Conservation (phyloP, 352 stramenopile genomes). For the Phytophthora crassamura region DNA sequence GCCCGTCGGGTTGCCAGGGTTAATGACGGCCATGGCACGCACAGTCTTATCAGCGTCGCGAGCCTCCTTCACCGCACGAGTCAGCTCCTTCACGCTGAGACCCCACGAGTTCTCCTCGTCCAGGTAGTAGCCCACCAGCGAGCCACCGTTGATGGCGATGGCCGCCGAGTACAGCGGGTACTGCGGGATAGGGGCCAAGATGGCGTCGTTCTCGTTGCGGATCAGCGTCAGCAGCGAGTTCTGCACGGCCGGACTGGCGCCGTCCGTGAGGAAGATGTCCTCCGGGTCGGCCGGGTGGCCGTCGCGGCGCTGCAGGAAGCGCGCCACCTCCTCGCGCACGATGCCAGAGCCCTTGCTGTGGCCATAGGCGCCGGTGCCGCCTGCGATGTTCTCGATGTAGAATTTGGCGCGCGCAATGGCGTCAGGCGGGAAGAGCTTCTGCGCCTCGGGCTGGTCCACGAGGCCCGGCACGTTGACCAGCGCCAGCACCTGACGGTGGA, state of each 20-base stretch:
- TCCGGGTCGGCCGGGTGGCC: constrained; percentile 92
- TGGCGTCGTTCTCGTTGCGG: constrained; percentile 80
- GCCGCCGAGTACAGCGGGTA: constrained; percentile 99
- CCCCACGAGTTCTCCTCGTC: constrained; percentile 96
- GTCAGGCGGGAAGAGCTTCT: constrained; percentile 86
- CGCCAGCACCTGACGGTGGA: constrained; percentile 93
- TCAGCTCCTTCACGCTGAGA: constrained; percentile 90
- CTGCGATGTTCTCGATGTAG: constrained; percentile 89
- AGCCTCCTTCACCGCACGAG: constrained; percentile 90
- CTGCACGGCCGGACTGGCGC: constrained; percentile 95
- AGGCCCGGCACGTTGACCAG: constrained; percentile 91
- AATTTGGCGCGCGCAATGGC: constrained; percentile 88
- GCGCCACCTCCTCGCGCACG: constrained; percentile 91
- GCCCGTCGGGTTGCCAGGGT: constrained; percentile 99
- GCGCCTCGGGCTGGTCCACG: constrained; percentile 80
- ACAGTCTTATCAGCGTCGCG: constrained; percentile 91
- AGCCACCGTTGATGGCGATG: constrained; percentile 95
- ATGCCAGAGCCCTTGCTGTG: constrained; percentile 91
- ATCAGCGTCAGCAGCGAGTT: constrained; percentile 94
- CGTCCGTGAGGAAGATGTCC: constrained; percentile 98
- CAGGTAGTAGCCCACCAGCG: constrained; percentile 97
- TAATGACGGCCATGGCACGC: constrained; percentile 98
- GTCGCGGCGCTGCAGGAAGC: constrained; percentile 90
- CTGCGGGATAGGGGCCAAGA: constrained; percentile 98
- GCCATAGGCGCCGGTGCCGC: constrained; percentile 93